Base-by-base conservation (phyloP, 768 basidiomycete species). In the Psilocybe cubensis region DNA sequence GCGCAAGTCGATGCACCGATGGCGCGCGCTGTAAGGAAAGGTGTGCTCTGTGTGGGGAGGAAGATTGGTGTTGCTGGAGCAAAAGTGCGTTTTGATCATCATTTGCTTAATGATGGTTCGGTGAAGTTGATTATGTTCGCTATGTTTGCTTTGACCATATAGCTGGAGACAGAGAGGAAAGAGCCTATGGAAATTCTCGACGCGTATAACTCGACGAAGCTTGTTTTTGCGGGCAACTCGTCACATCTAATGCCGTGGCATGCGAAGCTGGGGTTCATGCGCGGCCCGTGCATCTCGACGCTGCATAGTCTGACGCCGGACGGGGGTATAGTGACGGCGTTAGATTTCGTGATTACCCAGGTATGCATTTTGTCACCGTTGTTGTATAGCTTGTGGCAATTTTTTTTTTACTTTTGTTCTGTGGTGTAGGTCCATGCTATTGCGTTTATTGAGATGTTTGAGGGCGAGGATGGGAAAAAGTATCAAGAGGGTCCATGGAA, bases 231-330 rank as follows among this genome's bases (percentile, higher is more conserved):
- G 3, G 94, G 92, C 2, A 99, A 99, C 70, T 91, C 92, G 0
- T 87, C 93, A 1, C 88, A 91, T 59, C 77, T 96, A 51, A 91
- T 89, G 3, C 83, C 87, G 0, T 99, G 97, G 97, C 84, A 97
- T 66, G 78, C 87, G 1, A 92, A 88, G 62, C 81, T 99, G 5
- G 97, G 97, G 6, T 93, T 93, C 66, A 83, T 83, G 57, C 74
- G 65, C 21, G 73, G 75, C 3, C 87, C 86, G 1, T 91, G 82
- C 64, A 78, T 96, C 24, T 85, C 92, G 0, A 90, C 91, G 0
- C 73, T 98, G 60, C 81, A 86, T 56, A 92, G 89, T 66, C 72
- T 99, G 48, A 87, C 88, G 0, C 69, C 85, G 0, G 91, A 96
- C 64, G 97, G 97, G 0, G 97, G 96, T 0, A 61, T 78, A 6